Evolutionary conservation across 179 eudicot genomes (phyloP), one percentile per base, ranked within the genome.

Genomic region (Beta macrorhiza): DNA sequence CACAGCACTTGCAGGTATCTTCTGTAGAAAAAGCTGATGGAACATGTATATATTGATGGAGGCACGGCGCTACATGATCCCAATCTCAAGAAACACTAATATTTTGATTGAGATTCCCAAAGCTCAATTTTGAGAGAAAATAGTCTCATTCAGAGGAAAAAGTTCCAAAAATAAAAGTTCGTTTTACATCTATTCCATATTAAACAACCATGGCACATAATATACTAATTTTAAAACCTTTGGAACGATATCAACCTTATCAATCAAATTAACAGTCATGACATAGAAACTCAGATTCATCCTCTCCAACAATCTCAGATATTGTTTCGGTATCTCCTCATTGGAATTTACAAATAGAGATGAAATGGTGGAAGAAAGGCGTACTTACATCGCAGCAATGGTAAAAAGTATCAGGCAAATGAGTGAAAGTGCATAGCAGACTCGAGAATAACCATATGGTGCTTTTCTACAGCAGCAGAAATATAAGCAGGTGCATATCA

Each of bases 341-440:
- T 71, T 3, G 15, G 19, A 79, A 29, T 47, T 29, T 22, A 52
- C 11, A 62, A 0, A 49, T 59, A 61, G 5, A 70, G 7, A 44
- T 45, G 17, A 72, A 42, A 44, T 25, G 70, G 11, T 5, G n/a
- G 73, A 74, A 80, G 67, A 64, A 65, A 58, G 78, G 72, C 56
- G 37, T 59, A 71, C 81, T 87, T 86, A 92, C 97, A 91, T 82
- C 16, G 92, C 90, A 75, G 87, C 84, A 49, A 88, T 9, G 37
- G 95, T 87, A 78, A 91, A 88, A 53, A 91, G 84, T 12, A 85
- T 44, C 42, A 93, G 89, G 69, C 82, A 78, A 83, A 81, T 74
- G 81, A 93, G 85, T 71, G 93, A 86, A 76, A 90, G 61, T 29
- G 90, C 84, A 79, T 88, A 91, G 89, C 88, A 88, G 47, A 77